These are phyloP conservation scores for Aspergillus diversus DNA, from an alignment of 495 filamentous ascomycete genomes.

Conservation along the genomic window DNA sequence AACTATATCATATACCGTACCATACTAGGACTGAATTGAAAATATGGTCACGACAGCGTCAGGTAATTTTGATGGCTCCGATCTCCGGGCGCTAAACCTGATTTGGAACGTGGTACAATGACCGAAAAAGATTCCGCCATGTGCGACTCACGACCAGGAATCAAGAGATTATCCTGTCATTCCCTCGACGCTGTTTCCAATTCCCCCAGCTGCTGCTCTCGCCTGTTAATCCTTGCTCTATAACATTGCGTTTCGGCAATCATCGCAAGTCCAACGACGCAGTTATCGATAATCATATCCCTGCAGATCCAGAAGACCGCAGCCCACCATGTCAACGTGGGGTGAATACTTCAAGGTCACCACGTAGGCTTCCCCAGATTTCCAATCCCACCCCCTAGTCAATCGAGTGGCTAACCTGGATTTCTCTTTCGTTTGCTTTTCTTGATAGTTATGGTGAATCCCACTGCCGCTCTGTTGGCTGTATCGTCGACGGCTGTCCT, in stretches of 20 bases:
- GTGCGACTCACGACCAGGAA: slow-evolving; percentile 13
- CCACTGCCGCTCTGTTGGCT: slow-evolving; percentile 88
- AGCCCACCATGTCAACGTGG: slow-evolving; percentile 76
- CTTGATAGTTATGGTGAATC: slow-evolving; percentile 78
- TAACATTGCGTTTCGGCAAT: too few relatives aligned
- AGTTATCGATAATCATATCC: background rate
- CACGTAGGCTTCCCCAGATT: slow-evolving; percentile 61
- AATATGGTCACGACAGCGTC: slow-evolving; percentile 2
- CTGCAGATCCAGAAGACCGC: background rate
- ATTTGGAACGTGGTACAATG: slow-evolving; percentile 4
- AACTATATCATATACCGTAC: slow-evolving; percentile 1
- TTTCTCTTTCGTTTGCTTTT: background rate
- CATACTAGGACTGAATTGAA: background rate
- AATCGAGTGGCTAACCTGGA: slow-evolving; percentile 1
- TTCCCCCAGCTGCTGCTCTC: background rate
- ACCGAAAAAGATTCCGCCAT: slow-evolving; percentile 18
- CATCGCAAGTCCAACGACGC: background rate
- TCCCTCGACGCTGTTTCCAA: background rate
- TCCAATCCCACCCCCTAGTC: slow-evolving; percentile 15
- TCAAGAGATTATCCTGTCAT: slow-evolving; percentile 10
- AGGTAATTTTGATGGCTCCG: slow-evolving; percentile 16
- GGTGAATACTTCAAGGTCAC: slow-evolving; percentile 83
- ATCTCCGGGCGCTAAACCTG: slow-evolving; percentile 27
- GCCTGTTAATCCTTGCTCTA: too few relatives aligned
- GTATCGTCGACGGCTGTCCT: slow-evolving; percentile 86